Evolutionary conservation across 2,329 filamentous ascomycete genomes (phyloP), one percentile per base, ranked within the genome.

Genomic region (Colletotrichum gloeosporioides): DNA sequence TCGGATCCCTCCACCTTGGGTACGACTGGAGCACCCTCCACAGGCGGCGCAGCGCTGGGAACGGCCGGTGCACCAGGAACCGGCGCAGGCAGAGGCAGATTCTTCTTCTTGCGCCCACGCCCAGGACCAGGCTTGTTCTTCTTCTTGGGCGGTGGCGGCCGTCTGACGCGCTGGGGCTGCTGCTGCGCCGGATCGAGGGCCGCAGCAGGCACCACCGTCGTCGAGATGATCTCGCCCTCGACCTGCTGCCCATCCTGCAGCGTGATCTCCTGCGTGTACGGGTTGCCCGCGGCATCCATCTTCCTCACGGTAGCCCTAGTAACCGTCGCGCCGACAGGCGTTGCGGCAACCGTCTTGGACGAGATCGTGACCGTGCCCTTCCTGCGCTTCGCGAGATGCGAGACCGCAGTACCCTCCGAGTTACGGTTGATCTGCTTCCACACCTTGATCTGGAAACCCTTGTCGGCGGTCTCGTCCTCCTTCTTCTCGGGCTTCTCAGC

Each of bases 221-320:
- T 92, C 0, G 90, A 89, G 75, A 95, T 91, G 67, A 98, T 93
- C 82, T 98, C 96, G 73, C 95, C 95, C 78, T 96, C 94, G 1
- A 98, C 90, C 7, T 88, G 88, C 82, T 97, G 94, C 1, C 95
- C 96, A 73, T 96, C 94, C 7, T 92, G 91, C 6, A 98, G 90
- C 25, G 95, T 94, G 9, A 97, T 92, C 80, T 98, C 95, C 83
- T 97, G 95, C 3, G 96, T 93, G 77, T 95, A 95, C 12, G 95
- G 90, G 80, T 96, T 96, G 29, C 96, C 96, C 1, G 92, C 92
- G 6, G 93, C 93, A 82, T 98, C 95, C 13, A 93, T 87, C 79
- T 94, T 93, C 80, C 94, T 92, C 69, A 98, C 95, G 27, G 94
- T 97, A 0, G 95, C 95, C 81, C 94, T 94, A 9, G 95, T 93